phyloP scores from a whole-genome alignment of 2,329 filamentous ascomycete genomes.

The Ophiocordyceps sinensis region DNA sequence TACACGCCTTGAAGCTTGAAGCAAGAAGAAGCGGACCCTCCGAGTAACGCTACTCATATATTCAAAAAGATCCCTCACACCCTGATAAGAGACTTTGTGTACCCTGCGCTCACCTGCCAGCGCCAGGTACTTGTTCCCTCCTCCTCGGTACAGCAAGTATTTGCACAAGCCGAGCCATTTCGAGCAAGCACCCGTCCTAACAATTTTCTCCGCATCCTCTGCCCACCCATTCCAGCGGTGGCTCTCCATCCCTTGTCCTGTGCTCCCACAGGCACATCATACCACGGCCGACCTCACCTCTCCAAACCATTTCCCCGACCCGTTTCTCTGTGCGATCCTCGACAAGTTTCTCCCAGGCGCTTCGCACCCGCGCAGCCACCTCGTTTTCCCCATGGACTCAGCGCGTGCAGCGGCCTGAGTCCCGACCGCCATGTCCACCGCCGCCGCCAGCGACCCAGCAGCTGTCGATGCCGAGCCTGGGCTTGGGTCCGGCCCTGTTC shows the following conservation, averaged over 20 bases:
- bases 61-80: too few species aligned
- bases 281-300: constrained; percentile 1
- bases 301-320: neutral
- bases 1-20: too few species aligned
- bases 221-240: constrained; percentile 1
- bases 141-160: too few species aligned
- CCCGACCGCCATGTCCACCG: constrained; percentile 34
- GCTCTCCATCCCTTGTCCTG: constrained; percentile 1
- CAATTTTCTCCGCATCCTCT: constrained; percentile 4
- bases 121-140: too few species aligned
- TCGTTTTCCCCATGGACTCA: constrained; percentile 17
- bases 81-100: too few species aligned
- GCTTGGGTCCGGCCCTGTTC: constrained; percentile 2
- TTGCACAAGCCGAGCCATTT: too few species aligned
- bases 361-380: constrained; percentile 1
- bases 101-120: too few species aligned
- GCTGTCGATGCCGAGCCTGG: constrained; percentile 10
- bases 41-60: too few species aligned
- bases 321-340: constrained; percentile 2
- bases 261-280: neutral
- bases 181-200: neutral
- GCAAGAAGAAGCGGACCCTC: too few species aligned
- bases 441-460: constrained; percentile 33
- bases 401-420: constrained; percentile 21
- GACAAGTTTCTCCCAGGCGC: neutral